Evolutionary conservation across 306 rosid species (phyloP).

Genomic region (Glycine tomentella): DNA sequence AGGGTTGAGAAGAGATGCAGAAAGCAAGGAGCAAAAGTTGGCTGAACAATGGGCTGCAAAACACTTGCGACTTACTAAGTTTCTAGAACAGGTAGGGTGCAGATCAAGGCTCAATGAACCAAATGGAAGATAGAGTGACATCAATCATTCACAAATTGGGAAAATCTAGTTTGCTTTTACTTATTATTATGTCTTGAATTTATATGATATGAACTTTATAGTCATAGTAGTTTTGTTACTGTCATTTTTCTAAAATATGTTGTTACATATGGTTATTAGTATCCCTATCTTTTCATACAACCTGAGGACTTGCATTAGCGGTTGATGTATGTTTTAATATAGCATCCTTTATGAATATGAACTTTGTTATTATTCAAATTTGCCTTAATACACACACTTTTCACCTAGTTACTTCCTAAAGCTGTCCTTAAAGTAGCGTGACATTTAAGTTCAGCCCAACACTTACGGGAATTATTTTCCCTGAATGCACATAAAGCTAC

Average conservation of each 20-base stretch:
- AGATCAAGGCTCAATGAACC: slow-evolving; percentile 68
- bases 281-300: slow-evolving; percentile 42
- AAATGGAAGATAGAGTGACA: slow-evolving; percentile 60
- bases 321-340: slow-evolving; percentile 34
- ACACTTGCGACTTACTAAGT: slow-evolving; percentile 72
- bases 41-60: slow-evolving; percentile 94
- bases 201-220: slow-evolving; percentile 35
- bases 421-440: too few species aligned
- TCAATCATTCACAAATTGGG: neutral
- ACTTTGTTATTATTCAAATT: neutral
- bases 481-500: too few species aligned
- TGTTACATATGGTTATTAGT: slow-evolving; percentile 30
- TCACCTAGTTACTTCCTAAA: too few species aligned
- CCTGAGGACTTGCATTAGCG: slow-evolving; percentile 40
- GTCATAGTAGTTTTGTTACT: slow-evolving; percentile 43
- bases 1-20: slow-evolving; percentile 87
- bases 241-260: slow-evolving; percentile 43
- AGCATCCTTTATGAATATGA: slow-evolving; percentile 35
- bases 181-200: slow-evolving; percentile 19
- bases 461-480: too few species aligned
- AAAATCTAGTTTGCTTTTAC: slow-evolving; percentile 26
- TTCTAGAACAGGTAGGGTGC: slow-evolving; percentile 87
- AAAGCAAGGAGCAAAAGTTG: slow-evolving; percentile 90
- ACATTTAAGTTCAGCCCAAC: too few species aligned
- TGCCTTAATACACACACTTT: too few species aligned